phyloP scores from a whole-genome alignment of 805 yeast species.

The Starmerella tilneyi region DNA sequence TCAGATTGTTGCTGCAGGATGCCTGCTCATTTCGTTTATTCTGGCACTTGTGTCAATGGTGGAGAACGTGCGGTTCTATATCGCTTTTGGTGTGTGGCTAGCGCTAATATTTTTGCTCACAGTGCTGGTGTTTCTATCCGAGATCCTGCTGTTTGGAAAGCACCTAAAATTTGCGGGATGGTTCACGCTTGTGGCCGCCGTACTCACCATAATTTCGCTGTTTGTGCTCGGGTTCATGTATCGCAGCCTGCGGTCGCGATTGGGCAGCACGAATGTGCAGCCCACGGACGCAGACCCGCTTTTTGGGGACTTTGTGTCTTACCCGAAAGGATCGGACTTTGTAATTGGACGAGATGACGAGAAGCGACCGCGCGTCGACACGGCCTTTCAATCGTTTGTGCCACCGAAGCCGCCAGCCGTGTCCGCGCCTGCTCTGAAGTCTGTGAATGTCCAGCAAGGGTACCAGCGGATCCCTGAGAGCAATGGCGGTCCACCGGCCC shows the following conservation, averaged over 20 bases:
- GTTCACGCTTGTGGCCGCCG: conserved; percentile 62
- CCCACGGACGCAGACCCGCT: conserved; percentile 4
- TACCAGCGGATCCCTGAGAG: conserved; percentile 1
- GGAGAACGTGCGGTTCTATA: conserved; percentile 37
- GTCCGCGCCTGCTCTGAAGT: background rate
- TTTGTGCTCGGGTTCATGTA: conserved; percentile 62
- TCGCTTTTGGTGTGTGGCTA: conserved; percentile 47
- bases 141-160: conserved; percentile 66
- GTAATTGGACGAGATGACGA: conserved; percentile 21
- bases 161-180: conserved; percentile 76
- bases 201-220: conserved; percentile 52
- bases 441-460: conserved; percentile 6
- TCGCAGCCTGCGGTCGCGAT: conserved; percentile 43
- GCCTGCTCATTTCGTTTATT: conserved; percentile 41
- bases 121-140: conserved; percentile 68
- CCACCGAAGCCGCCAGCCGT: conserved; percentile 5
- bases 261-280: conserved; percentile 19
- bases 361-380: conserved; percentile 10
- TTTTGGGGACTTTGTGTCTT: conserved; percentile 6
- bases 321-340: conserved; percentile 8
- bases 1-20: conserved; percentile 54
- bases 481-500: background rate
- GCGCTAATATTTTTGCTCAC: conserved; percentile 60
- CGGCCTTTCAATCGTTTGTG: conserved; percentile 8
- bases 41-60: conserved; percentile 36